phyloP scores from a whole-genome alignment of 1,284 basidiomycete species.

The Cryptococcus floricola region DNA sequence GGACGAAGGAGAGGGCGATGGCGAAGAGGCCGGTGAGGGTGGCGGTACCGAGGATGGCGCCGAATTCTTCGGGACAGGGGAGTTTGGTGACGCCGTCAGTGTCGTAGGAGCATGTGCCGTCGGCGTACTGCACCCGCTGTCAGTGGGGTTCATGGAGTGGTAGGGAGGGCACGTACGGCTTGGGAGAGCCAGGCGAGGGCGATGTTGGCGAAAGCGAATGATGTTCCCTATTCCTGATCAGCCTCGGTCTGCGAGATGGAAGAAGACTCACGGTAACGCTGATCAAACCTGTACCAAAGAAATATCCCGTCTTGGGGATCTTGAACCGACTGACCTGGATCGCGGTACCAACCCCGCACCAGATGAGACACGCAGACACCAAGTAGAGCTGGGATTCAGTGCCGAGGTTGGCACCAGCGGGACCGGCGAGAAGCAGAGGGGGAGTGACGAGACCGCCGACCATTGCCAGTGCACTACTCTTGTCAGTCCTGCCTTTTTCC shows the following conservation, averaged over 20 bases:
- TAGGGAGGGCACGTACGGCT: slow-evolving; percentile 2
- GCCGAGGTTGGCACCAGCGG: slow-evolving; percentile 27
- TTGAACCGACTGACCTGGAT: slow-evolving; percentile 26
- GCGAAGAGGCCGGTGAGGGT: slow-evolving; percentile 28
- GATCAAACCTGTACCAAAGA: slow-evolving; percentile 33
- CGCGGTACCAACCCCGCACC: slow-evolving; percentile 29
- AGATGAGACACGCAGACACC: slow-evolving; percentile 34
- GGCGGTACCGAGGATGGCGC: slow-evolving; percentile 31
- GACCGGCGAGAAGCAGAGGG: slow-evolving; percentile 28
- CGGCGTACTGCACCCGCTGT: slow-evolving; percentile 14
- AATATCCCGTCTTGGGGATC: slow-evolving; percentile 26
- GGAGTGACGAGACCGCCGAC: slow-evolving; percentile 33
- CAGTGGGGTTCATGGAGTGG: not conserved
- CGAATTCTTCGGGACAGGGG: slow-evolving; percentile 32
- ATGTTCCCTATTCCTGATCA: slow-evolving; percentile 7
- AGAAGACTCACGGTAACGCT: slow-evolving; percentile 13
- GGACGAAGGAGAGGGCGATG: slow-evolving; percentile 31
- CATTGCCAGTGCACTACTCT: slow-evolving; percentile 29
- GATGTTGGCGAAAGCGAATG: slow-evolving; percentile 35
- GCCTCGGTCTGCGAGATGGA: not conserved
- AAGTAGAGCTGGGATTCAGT: slow-evolving; percentile 28
- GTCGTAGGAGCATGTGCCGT: slow-evolving; percentile 25
- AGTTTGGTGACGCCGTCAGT: slow-evolving; percentile 26
- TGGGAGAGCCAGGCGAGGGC: slow-evolving; percentile 25
- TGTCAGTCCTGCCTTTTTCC: not conserved